These are phyloP conservation scores for Aureobasidium sp. DNA, from an alignment of 2,329 filamentous ascomycete species.

Conservation along the genomic window DNA sequence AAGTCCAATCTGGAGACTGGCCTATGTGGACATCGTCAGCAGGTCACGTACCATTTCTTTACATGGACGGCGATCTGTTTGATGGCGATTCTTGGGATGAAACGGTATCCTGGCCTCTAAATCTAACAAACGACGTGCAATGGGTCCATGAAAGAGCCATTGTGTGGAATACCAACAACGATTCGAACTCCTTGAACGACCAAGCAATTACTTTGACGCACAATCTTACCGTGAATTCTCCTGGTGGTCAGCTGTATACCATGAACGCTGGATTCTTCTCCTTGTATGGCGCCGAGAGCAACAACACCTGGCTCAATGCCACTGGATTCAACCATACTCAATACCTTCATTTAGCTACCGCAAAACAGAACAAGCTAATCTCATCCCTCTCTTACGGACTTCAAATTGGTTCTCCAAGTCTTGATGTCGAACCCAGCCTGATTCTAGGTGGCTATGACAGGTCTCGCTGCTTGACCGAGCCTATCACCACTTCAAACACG, in stretches of 20 bases:
- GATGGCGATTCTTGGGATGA: not conserved
- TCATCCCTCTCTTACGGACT: constrained; percentile 6
- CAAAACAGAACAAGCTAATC: not conserved
- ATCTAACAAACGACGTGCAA: not conserved
- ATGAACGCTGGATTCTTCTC: constrained; percentile 9
- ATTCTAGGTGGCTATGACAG: constrained; percentile 1
- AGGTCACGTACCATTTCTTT: not conserved
- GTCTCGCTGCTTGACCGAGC: not conserved
- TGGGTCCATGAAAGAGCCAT: not conserved
- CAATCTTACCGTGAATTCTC: not conserved
- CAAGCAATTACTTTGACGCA: not conserved
- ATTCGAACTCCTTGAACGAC: not conserved
- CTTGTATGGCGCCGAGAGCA: not conserved
- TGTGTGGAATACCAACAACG: not conserved
- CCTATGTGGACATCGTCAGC: constrained; percentile 1
- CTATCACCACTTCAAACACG: not conserved
- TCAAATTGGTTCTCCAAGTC: not conserved
- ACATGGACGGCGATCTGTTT: not conserved
- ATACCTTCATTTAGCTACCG: not conserved
- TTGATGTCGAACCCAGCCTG: not conserved
- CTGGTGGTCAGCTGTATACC: not conserved
- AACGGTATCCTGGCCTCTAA: not conserved
- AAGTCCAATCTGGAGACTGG: not conserved
- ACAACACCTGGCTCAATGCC: not conserved
- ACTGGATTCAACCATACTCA: not conserved